These are phyloP conservation scores for Kazachstania viticola DNA, from an alignment of 805 yeast genomes.

Conservation along the genomic window DNA sequence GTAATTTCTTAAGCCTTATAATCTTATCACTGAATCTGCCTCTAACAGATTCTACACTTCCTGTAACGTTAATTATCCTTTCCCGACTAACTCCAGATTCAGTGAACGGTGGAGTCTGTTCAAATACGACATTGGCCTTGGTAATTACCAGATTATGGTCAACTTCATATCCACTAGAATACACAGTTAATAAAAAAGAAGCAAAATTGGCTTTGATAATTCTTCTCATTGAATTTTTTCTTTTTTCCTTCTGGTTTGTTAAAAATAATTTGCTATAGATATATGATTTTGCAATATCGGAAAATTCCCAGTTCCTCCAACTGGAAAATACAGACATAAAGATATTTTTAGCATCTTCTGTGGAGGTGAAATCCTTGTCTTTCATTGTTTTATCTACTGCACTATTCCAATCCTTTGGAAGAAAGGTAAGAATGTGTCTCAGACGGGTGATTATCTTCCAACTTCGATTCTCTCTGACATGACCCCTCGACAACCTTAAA, in stretches of 20 bases:
- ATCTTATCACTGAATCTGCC: conserved; percentile 18
- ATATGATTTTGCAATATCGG: conserved; percentile 44
- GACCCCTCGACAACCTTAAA: conserved; percentile 57
- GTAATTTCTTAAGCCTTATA: conserved; percentile 6
- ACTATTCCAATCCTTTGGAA: conserved; percentile 43
- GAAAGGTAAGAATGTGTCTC: conserved; percentile 53
- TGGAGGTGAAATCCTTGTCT: conserved; percentile 31
- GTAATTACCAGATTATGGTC: conserved; percentile 19
- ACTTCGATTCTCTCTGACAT: conserved; percentile 68
- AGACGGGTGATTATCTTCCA: conserved; percentile 80
- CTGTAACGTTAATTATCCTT: conserved; percentile 12
- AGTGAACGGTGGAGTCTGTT: conserved; percentile 9
- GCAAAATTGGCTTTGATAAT: conserved; percentile 10
- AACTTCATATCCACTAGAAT: conserved; percentile 14
- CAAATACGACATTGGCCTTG: conserved; percentile 10
- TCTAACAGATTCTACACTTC: conserved; percentile 15
- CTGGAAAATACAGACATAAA: conserved; percentile 50
- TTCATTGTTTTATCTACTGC: conserved; percentile 16
- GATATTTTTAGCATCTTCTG: conserved; percentile 39
- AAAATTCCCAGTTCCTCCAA: conserved; percentile 92
- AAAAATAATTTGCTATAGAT: conserved; percentile 42
- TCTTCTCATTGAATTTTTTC: conserved; percentile 6
- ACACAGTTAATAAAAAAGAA: conserved; percentile 18
- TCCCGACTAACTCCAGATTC: conserved; percentile 8
- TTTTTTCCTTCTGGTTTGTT: conserved; percentile 7